Evolutionary conservation across 768 basidiomycete genomes (phyloP), one percentile per base, ranked within the genome.

Genomic region (Mycena floridula): DNA sequence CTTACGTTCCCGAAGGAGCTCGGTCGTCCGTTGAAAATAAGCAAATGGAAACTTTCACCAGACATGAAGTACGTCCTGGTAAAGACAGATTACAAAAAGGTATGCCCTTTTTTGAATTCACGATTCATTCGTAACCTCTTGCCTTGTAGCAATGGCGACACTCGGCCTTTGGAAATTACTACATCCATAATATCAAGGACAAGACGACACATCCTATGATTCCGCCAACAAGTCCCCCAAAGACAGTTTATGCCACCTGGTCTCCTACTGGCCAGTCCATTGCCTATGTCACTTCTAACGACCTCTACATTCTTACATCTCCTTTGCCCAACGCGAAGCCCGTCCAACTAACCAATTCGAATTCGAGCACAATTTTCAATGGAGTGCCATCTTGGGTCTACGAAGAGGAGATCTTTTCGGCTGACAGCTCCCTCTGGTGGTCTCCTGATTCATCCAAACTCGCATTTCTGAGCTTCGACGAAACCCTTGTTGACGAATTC

Each of bases 381-480:
- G 96, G 96, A 6, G 87, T 96, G 2, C 89, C 92, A 0, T 92
- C 96, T 59, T 98, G 96, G 95, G 95, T 97, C 4, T 94, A 94
- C 61, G 92, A 95, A 60, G 91, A 95, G 58, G 92, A 96, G 59
- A 80, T 97, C 20, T 86, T 92, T 53, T 66, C 73, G 3, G 58
- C 65, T 28, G 79, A 92, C 57, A 80, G 62, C 39, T 82, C 93
- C 0, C 68, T 95, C 4, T 98, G 92, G 92, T 98, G 89, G 86
- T 85, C 88, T 8, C 95, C 94, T 3, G 76, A 84, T 53, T 80
- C 81, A 0, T 56, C 64, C 16, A 81, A 79, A 48, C 50, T 99
- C 36, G 91, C 93, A 1, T 99, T 86, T 71, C 78, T 97, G 35
- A 67, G 76, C 9, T 82, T 90, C 49, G 91, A 99, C 59, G 95